Evolutionary conservation across 805 yeast species (phyloP), one percentile per base, ranked within the genome.

Genomic region (Starmerella vitae): DNA sequence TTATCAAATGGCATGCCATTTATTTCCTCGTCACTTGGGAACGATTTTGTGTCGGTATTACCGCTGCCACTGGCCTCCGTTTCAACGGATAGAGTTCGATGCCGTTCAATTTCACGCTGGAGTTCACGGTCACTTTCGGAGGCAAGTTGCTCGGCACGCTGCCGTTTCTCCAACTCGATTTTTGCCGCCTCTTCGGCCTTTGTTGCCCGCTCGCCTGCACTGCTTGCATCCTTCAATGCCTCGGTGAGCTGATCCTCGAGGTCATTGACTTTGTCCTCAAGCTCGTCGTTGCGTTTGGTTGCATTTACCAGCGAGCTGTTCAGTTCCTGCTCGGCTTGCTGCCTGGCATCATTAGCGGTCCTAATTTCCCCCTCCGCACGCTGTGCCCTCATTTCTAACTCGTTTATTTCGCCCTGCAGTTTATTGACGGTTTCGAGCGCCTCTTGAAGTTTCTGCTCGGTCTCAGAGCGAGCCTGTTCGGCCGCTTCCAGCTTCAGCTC

Each of bases 361-460:
- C 29, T 36, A 12, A 27, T 5, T 31, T 36, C 18, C 12, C 19
- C 17, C 20, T 15, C 32, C 12, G 33, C 50, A 55, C 22, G 20
- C 15, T 19, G 28, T 12, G 30, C 34, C n/a, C 21, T 35, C 33
- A 46, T 46, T 46, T 37, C 36, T 42, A 43, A 52, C 47, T 46
- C 47, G 34, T 51, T 56, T 39, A 45, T 45, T 47, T 47, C 50
- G 32, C 50, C 58, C 36, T 51, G 54, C 8, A 21, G 34, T 39
- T 43, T 30, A 36, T 42, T 32, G 3, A 28, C 28, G 17, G 29
- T 7, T 12, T 22, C 26, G 10, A 8, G 7, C 10, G 26, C 26
- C 7, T 7, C 7, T 7, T 7, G 10, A 7, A 22, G 26, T 22
- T 12, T 22, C 12, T 22, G 26, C 12, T 22, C 10, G 26, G 26